phyloP scores from a whole-genome alignment of 306 rosid species.

The Quercus wislizeni region DNA sequence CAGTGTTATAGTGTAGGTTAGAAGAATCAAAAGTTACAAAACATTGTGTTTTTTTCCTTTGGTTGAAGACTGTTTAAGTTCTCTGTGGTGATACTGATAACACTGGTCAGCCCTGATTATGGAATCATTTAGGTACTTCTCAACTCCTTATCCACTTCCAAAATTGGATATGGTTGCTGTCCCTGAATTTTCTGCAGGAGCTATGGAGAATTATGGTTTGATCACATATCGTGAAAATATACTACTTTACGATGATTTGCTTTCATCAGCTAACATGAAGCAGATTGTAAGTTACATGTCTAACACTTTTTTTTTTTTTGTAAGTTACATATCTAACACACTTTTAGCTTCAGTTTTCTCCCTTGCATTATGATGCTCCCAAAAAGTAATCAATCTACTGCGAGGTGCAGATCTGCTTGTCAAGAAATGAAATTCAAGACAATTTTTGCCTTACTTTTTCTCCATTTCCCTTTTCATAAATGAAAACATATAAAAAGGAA shows the following conservation, averaged over 20 bases:
- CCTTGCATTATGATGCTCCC: not conserved
- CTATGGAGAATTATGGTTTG: conserved; percentile 75
- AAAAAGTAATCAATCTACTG: not conserved
- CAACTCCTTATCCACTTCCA: conserved; percentile 46
- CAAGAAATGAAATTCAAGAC: not conserved
- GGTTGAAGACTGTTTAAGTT: not conserved
- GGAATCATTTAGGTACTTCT: conserved; percentile 47
- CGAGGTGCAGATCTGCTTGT: not conserved
- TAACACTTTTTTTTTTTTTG: not conserved
- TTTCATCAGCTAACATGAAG: conserved; percentile 41
- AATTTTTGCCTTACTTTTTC: not conserved
- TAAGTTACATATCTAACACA: not conserved
- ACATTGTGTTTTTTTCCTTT: not conserved
- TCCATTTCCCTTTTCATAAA: not conserved
- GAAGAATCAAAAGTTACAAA: not conserved
- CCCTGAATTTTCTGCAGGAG: conserved; percentile 60
- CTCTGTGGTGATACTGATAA: not conserved
- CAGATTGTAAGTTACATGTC: conserved; percentile 37
- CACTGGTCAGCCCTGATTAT: conserved; percentile 1
- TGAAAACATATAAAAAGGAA: not conserved
- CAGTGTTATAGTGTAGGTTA: not conserved
- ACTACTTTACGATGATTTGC: conserved; percentile 43
- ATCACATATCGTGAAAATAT: conserved; percentile 52
- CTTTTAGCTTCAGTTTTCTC: not conserved
- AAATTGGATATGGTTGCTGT: conserved; percentile 62